Evolutionary conservation across 2,329 filamentous ascomycete species (phyloP).

Genomic region (Trichoderma sp.): DNA sequence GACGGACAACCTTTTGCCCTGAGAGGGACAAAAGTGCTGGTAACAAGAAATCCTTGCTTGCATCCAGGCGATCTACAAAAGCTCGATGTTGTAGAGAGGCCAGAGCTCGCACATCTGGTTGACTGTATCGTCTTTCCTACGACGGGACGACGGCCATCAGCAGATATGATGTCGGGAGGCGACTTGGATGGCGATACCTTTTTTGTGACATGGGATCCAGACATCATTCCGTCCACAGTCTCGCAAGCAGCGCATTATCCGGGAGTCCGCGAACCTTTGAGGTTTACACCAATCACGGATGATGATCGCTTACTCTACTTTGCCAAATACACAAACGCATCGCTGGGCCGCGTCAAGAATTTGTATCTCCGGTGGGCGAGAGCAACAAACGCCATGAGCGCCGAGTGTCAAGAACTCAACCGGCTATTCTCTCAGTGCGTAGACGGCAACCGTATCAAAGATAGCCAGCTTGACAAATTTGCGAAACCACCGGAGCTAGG

Average conservation of each 20-base stretch:
- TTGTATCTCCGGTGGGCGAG: conserved; percentile 46
- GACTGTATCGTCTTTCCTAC: conserved; percentile 47
- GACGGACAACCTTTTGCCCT: conserved; percentile 40
- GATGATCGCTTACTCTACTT: conserved; percentile 44
- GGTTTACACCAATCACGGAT: conserved; percentile 41
- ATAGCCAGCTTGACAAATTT: conserved; percentile 36
- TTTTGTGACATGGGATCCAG: conserved; percentile 46
- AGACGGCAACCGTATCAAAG: conserved; percentile 43
- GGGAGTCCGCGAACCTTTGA: conserved; percentile 40
- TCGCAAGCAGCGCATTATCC: conserved; percentile 43
- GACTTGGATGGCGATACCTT: conserved; percentile 47
- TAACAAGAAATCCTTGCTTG: conserved; percentile 46
- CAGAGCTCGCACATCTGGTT: conserved; percentile 40
- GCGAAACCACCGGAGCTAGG: conserved; percentile 34
- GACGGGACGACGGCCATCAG: conserved; percentile 39
- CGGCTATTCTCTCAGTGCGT: conserved; percentile 45
- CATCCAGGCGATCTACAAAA: conserved; percentile 48
- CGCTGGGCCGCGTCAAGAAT: conserved; percentile 44
- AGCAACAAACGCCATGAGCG: conserved; percentile 39
- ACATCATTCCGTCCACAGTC: conserved; percentile 41
- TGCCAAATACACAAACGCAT: conserved; percentile 43
- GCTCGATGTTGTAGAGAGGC: conserved; percentile 41
- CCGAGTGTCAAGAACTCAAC: conserved; percentile 45
- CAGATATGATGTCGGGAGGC: conserved; percentile 47
- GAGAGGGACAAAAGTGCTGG: conserved; percentile 40